These are phyloP conservation scores for Leucosporidium scottii DNA, from an alignment of 768 basidiomycete species.

Conservation along the genomic window DNA sequence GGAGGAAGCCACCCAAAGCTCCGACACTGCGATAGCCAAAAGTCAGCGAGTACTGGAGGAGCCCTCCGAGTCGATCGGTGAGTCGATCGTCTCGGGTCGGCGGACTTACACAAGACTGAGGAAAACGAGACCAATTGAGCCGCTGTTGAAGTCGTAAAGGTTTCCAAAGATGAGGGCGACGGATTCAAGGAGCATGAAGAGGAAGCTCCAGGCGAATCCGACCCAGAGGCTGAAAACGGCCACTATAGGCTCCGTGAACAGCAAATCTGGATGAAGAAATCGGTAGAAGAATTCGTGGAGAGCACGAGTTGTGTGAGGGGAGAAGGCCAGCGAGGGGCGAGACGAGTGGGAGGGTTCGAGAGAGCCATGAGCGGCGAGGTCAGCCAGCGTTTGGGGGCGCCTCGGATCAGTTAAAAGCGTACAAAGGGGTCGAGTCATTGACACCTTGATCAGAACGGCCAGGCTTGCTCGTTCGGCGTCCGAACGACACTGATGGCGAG, in stretches of 20 bases:
- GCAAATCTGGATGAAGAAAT: conserved; percentile 51
- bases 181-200: conserved; percentile 60
- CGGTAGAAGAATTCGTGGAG: no score
- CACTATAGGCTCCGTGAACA: conserved; percentile 66
- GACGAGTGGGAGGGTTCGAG: no score
- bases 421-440: conserved; percentile 23
- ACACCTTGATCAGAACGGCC: conserved; percentile 59
- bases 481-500: conserved; percentile 55
- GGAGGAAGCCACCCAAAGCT: no score
- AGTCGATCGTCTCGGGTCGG: no score
- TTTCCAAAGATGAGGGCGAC: conserved; percentile 10
- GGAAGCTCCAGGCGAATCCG: conserved; percentile 61
- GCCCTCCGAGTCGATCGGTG: no score
- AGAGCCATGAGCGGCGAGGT: no score
- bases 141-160: conserved; percentile 16
- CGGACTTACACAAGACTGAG: conserved; percentile 5
- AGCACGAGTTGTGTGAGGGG: no score
- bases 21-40: no score
- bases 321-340: no score
- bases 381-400: no score
- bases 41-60: no score
- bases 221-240: conserved; percentile 50
- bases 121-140: conserved; percentile 24
- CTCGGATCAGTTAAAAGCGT: conserved; percentile 20
- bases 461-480: conserved; percentile 59